Evolutionary conservation across 2,329 filamentous ascomycete genomes (phyloP), one percentile per base, ranked within the genome.

Genomic region (Thermothelomyces thermophilus): DNA sequence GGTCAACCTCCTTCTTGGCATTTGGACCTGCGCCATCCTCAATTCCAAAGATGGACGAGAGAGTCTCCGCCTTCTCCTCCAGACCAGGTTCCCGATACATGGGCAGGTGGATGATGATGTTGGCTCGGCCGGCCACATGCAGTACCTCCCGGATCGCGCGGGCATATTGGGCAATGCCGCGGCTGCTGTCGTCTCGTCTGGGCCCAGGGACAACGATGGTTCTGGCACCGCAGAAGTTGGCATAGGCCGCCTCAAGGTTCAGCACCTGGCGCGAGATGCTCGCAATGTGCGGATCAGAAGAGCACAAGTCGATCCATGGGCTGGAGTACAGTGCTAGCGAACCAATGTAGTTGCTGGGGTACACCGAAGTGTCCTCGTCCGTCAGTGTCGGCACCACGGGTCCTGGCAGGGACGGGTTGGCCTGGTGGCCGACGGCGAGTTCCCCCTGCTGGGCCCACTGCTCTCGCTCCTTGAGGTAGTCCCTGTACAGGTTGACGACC

Each of bases 231-330:
- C 90, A 96, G 69, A 97, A 98, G 55, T 89, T 90, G 56, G 94
- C 93, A 69, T 96, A 98, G 42, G 89, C 87, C 41, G 97, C 79
- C 66, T 98, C 93, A 34, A 95, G 76, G 64, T 90, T 90, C 56
- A 98, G 74, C 6, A 95, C 86, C 69, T 96, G 91, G 39, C 87
- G 82, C 31, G 91, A 96, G 51, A 97, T 77, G 65, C 87, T 87
- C 7, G 89, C 83, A 55, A 97, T 83, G 55, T 91, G 68, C 6
- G 90, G 87, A 65, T 96, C 86, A 1, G 82, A 71, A 2, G 90
- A 95, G 60, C 84, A 85, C 11, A 97, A 72, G 64, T 97, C 90
- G 58, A 95, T 91, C 91, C 91, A 97, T 5, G 88, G 80, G 66
- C 90, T 95, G n/a, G 82, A 82, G 51, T 86, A 84, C 13, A 83